Evolutionary conservation across 108 stramenopile genomes (phyloP), one percentile per base, ranked within the genome.

Genomic region (Epithemia pelagica): DNA sequence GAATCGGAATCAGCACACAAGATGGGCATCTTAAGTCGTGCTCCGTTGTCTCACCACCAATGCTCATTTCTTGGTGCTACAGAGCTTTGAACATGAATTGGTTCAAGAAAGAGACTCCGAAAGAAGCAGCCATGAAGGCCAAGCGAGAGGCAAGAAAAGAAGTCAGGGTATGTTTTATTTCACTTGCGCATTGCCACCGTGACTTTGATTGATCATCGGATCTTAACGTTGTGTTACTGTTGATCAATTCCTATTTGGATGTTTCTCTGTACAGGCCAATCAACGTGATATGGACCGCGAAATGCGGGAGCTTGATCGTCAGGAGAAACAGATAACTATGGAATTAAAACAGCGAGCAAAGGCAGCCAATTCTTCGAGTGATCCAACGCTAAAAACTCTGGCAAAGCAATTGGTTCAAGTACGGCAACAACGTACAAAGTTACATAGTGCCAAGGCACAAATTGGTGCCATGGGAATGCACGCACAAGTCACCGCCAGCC

Each of bases 241-340:
- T n/a, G n/a, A n/a, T n/a, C n/a, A n/a, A n/a, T n/a, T n/a, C n/a
- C n/a, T n/a, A n/a, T n/a, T n/a, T n/a, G n/a, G n/a, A n/a, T 46
- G 37, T 5, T 63, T 59, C 10, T 59, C 22, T 26, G 46, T 23
- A 32, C 62, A 78, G 76, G 65, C 79, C 15, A 78, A 82, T 54
- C 85, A 88, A 79, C 81, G 90, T 18, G 87, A 87, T 69, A 76
- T 91, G 73, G 90, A 91, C 25, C 85, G 90, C 15, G 90, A 91
- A 75, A 69, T 88, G 31, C 83, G 90, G 46, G 90, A 91, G 64
- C 66, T 91, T 32, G 85, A 86, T 65, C 81, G 90, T 46, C 83
- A 85, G 51, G 90, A 91, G 57, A 83, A 88, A 59, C 75, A 83
- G 64, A 58, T 87, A 10, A 78, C 77, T 0, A 64, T 75, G 30